A percentile compares a stretch with the other conserved stretches of the same genome.
phyloP scores from a whole-genome alignment of 169 alveolate genomes.

The Cryptosporidium viatorum region DNA sequence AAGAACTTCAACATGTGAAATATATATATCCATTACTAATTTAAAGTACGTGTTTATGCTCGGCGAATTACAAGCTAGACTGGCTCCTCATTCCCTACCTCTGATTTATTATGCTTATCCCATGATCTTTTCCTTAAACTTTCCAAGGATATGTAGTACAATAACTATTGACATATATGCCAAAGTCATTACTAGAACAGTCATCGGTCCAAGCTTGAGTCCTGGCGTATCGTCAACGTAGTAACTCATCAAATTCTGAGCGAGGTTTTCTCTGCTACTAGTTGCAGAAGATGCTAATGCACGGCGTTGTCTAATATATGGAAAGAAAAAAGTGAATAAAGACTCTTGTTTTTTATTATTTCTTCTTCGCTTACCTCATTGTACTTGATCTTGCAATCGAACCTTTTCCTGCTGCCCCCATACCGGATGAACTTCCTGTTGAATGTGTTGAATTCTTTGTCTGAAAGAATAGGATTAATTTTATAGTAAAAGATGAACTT shows the following conservation, averaged over 20 bases:
- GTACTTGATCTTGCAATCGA: slow-evolving; percentile 63
- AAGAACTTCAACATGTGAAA: not conserved
- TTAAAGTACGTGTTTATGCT: not conserved
- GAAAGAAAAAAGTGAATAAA: not conserved
- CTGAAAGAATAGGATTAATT: not conserved
- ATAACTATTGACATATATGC: slow-evolving; percentile 76
- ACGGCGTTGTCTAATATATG: slow-evolving; percentile 60
- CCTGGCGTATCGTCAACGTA: slow-evolving; percentile 77
- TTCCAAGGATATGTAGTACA: slow-evolving; percentile 74
- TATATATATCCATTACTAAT: not conserved
- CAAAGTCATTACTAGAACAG: slow-evolving; percentile 75
- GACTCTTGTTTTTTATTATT: not conserved
- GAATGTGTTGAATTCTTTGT: slow-evolving; percentile 13
- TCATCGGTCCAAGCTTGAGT: slow-evolving; percentile 76
- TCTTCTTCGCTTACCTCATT: slow-evolving; percentile 52
- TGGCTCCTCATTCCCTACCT: not conserved
- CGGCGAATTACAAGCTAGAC: not conserved
- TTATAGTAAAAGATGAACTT: not conserved
- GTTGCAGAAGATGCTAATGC: slow-evolving; percentile 50
- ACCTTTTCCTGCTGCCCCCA: slow-evolving; percentile 51
- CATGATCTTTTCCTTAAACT: slow-evolving; percentile 59
- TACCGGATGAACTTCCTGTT: slow-evolving; percentile 16
- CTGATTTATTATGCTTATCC: slow-evolving; percentile 12
- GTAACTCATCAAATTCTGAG: slow-evolving; percentile 64
- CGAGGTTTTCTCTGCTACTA: slow-evolving; percentile 45